Base-by-base conservation (phyloP, 176 grass and related monocot genomes). In the Pontederia paniculata region DNA sequence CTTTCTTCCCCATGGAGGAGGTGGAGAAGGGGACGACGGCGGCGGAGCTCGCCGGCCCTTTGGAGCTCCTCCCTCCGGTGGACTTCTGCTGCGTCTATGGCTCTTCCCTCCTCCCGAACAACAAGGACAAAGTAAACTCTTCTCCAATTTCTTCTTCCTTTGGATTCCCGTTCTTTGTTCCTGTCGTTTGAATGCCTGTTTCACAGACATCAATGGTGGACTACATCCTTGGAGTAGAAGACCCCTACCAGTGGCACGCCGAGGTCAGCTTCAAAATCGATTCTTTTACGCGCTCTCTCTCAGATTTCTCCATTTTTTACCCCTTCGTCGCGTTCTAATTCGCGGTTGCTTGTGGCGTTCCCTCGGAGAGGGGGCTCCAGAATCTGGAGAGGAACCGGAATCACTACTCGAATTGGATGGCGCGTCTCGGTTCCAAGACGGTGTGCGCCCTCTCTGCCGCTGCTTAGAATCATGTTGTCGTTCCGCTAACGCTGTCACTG, bases 21-120 rank as follows among this genome's bases (percentile, higher is more conserved):
- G 61, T 53, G 69, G 69, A 21, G 28, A 23, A 18, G 59, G 41
- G 10, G 9, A 18, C 0, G 50, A 75, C 25, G 21, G 20, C 52
- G 44, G 57, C 65, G 55, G 76, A 74, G 23, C 89, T 95, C 12
- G 70, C 73, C 1, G 76, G 58, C 11, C 76, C 82, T 28, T 85
- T 96, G 10, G 63, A 65, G 5, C 67, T 86, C 65, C 53, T 96
- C 52, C 91, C 86, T 73, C 67, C 82, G 6, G 79, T 89, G 2
- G 91, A 96, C 59, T 96, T 96, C 71, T 83, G 85, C 76, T 96
- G 85, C 71, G 85, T 53, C 37, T 96, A 89, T 59, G 91, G 85
- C 46, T 96, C 91, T 64, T 86, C 82, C 28, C 85, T 89, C 21
- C 82, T 86, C 21, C 82, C 76, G 25, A 67, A 78, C 51, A 80